A percentile compares a stretch with the other conserved stretches of the same genome.
phyloP scores from a whole-genome alignment of 257 asterid genomes.

The Solanum chilense region DNA sequence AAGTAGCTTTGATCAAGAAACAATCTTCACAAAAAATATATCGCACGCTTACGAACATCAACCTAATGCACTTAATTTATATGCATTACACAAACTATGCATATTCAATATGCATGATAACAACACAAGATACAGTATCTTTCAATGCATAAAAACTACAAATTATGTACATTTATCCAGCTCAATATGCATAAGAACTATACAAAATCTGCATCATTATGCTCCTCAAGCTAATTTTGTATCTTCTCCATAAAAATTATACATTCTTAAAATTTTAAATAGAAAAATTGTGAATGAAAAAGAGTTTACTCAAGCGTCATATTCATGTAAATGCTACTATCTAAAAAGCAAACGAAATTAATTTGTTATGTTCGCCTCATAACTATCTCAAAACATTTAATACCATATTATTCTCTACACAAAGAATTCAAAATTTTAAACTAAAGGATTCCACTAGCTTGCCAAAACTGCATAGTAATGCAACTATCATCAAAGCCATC shows the following conservation, averaged over 20 bases:
- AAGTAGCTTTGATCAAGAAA: too few species aligned
- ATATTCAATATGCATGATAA: too few species aligned
- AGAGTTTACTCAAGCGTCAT: slow-evolving; percentile 12
- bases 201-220: background rate
- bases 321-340: too few species aligned
- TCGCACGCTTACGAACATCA: background rate
- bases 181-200: too few species aligned
- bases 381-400: background rate
- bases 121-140: too few species aligned
- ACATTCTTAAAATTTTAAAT: background rate
- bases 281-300: background rate
- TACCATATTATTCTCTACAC: background rate
- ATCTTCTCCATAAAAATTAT: background rate
- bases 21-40: too few species aligned
- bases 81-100: background rate
- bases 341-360: too few species aligned
- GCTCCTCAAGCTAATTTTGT: background rate
- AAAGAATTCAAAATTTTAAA: background rate
- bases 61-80: background rate
- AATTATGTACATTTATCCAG: too few species aligned
- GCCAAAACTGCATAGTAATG: background rate
- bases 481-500: background rate
- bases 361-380: too few species aligned
- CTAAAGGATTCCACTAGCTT: background rate
- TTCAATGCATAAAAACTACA: background rate